Percentiles rank a stretch among this genome's conserved stretches.
Evolutionary conservation across 2,329 filamentous ascomycete genomes (phyloP).

Genomic region (Apiospora rasikravindrae): DNA sequence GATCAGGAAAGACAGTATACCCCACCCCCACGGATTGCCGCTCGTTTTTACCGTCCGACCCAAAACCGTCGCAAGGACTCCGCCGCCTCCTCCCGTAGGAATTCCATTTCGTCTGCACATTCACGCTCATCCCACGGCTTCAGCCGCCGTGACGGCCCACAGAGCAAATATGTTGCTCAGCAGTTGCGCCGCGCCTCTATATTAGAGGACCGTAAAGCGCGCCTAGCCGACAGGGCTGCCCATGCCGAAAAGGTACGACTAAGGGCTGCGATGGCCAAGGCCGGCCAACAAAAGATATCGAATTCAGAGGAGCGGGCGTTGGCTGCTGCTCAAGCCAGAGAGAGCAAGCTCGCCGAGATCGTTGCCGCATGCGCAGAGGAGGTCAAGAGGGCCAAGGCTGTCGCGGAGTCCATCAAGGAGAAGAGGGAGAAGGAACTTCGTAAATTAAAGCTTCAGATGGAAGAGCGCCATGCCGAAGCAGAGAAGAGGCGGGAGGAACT

Average conservation of each 20-base stretch:
- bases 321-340: slow-evolving; percentile 77
- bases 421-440: slow-evolving; percentile 76
- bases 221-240: slow-evolving; percentile 78
- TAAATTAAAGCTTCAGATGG: slow-evolving; percentile 74
- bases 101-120: slow-evolving; percentile 78
- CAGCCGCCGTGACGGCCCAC: slow-evolving; percentile 58
- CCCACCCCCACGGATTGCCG: slow-evolving; percentile 77
- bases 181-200: slow-evolving; percentile 81
- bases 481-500: slow-evolving; percentile 73
- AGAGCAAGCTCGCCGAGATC: slow-evolving; percentile 82
- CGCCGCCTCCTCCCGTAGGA: slow-evolving; percentile 78
- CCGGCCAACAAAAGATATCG: slow-evolving; percentile 66
- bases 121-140: slow-evolving; percentile 71
- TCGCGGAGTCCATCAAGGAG: slow-evolving; percentile 83
- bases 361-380: slow-evolving; percentile 83
- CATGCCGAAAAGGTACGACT: slow-evolving; percentile 84
- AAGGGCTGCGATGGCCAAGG: slow-evolving; percentile 75
- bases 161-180: slow-evolving; percentile 79
- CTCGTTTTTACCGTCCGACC: slow-evolving; percentile 74
- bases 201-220: slow-evolving; percentile 79
- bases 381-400: slow-evolving; percentile 79
- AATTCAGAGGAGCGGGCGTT: slow-evolving; percentile 77
- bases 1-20: slow-evolving; percentile 52
- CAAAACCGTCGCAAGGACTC: slow-evolving; percentile 75
- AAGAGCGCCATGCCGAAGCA: slow-evolving; percentile 79